phyloP scores from a whole-genome alignment of 208 protist genomes.

The Trypanosoma lewisi region DNA sequence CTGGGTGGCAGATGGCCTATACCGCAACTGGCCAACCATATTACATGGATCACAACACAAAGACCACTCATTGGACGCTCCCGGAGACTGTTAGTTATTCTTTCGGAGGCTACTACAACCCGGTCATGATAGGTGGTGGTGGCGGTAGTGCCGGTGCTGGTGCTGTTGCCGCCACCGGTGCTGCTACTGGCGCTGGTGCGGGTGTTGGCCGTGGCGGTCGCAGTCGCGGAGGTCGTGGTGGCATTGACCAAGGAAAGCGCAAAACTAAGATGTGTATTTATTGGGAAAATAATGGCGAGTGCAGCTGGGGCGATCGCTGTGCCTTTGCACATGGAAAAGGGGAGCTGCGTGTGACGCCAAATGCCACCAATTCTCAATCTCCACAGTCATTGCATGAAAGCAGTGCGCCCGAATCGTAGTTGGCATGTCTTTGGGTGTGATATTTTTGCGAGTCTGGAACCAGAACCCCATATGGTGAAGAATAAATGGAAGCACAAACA shows the following conservation, averaged over 20 bases:
- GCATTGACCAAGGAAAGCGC: constrained; percentile 73
- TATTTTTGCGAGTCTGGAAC: not conserved
- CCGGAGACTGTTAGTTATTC: constrained; percentile 40
- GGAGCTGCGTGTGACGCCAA: constrained; percentile 42
- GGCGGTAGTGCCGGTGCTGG: constrained; percentile 27
- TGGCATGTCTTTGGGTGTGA: not conserved
- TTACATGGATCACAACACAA: constrained; percentile 87
- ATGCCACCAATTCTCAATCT: not conserved
- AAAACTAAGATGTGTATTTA: constrained; percentile 90
- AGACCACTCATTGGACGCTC: constrained; percentile 80
- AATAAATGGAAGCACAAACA: too few relatives aligned
- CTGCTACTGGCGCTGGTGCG: constrained; percentile 9
- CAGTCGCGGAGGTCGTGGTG: constrained; percentile 43
- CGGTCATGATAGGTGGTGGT: constrained; percentile 18
- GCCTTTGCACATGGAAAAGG: constrained; percentile 79
- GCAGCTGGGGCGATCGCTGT: constrained; percentile 81
- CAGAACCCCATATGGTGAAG: too few relatives aligned
- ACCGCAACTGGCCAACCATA: constrained; percentile 68
- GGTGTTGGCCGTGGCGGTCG: constrained; percentile 30
- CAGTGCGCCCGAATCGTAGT: constrained; percentile 1
- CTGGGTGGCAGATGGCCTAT: constrained; percentile 78
- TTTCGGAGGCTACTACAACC: constrained; percentile 26
- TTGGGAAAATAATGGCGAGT: constrained; percentile 80
- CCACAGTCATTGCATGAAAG: constrained; percentile 3
- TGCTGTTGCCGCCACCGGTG: too few relatives aligned